Percentiles rank a stretch among this genome's conserved stretches.
Evolutionary conservation across 163 green algal species (phyloP).

Genomic region (Coccomyxa subellipsoidea): DNA sequence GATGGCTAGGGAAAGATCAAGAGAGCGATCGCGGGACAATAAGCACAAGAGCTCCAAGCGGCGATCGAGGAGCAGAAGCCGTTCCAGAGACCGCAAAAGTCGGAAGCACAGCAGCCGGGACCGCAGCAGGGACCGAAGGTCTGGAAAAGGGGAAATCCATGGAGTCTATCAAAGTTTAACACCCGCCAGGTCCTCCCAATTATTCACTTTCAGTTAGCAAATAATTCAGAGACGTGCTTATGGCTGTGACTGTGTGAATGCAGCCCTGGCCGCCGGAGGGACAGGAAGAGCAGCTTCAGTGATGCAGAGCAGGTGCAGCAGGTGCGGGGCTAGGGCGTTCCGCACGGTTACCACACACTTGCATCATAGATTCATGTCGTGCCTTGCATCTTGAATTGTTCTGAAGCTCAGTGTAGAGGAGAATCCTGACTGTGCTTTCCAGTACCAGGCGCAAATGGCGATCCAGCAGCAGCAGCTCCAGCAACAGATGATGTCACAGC

Average conservation of each 20-base stretch:
- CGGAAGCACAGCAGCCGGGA: slow-evolving; percentile 1
- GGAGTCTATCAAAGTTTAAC: no score
- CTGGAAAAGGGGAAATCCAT: no score
- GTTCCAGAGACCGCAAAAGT: neutral
- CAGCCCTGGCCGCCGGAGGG: neutral
- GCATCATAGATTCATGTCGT: no score
- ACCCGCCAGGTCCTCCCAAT: no score
- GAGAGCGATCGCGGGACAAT: neutral
- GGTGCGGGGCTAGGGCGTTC: no score
- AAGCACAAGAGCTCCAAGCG: neutral
- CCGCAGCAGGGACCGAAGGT: neutral
- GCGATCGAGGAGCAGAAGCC: neutral
- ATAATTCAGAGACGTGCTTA: neutral
- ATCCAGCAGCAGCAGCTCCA: slow-evolving; percentile 44
- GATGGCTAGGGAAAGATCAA: neutral
- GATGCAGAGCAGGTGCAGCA: slow-evolving; percentile 10
- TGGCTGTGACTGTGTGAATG: neutral
- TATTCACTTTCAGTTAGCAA: no score
- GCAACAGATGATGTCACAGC: slow-evolving; percentile 53
- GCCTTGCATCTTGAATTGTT: neutral
- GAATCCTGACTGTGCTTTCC: neutral
- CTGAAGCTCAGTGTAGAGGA: neutral
- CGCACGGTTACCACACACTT: no score
- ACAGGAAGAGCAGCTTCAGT: neutral
- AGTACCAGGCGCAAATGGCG: neutral